Evolutionary conservation across 306 rosid species (phyloP), one percentile per base, ranked within the genome.

Genomic region (Rosa chinensis): DNA sequence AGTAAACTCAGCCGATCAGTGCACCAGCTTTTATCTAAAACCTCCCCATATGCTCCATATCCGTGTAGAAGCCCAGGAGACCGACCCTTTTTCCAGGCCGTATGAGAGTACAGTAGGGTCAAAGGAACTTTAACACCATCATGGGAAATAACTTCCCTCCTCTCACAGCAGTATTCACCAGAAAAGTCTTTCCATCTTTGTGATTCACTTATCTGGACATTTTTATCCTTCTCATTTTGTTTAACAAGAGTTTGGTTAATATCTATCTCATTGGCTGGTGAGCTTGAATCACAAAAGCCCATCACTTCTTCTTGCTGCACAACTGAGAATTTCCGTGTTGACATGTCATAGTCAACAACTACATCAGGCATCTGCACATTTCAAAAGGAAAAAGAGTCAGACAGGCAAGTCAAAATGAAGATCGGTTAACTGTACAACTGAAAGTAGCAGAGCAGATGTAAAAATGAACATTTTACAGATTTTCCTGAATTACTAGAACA

Each of bases 1-100:
- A 95, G 90, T 75, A 95, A 88, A 84, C 99, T 92, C 84, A 95
- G 82, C 76, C 93, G 93, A 76, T 90, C 79, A 23, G 97, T 66
- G 74, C 90, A 89, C 98, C 98, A 95, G 88, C 93, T 86, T 87
- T 89, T 90, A 72, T 90, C 94, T 78, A 92, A 83, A 80, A 81
- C 84, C 86, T 95, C 99, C 25, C 99, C 98, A 59, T 95, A 95
- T 73, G 99, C 92, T 66, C 99, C 99, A 89, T 92, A 95, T 70
- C 97, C 99, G 70, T 85, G 88, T 81, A 95, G 81, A 82, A 95
- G 84, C 76, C 99, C 97, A 5, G 97, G 97, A 4, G 92, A 83
- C 64, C 49, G 88, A 75, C 87, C 90, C 81, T 90, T 83, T 73
- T 79, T 72, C 97, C 97, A 91, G 42, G 89, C 84, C 50, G 79